These are phyloP conservation scores for Plasmodium vinckei DNA, from an alignment of 169 alveolate species.

Conservation along the genomic window DNA sequence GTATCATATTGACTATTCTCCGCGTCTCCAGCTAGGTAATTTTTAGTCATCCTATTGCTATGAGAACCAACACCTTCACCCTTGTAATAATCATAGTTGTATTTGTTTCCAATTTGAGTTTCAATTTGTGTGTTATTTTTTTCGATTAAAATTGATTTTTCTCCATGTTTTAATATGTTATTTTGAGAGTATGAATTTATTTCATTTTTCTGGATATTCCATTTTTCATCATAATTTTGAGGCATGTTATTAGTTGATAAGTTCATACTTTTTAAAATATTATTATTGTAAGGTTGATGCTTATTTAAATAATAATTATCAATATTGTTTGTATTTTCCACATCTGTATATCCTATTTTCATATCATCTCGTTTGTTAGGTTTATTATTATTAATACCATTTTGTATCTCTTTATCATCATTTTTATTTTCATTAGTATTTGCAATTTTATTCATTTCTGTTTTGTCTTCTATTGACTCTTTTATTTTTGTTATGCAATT, in stretches of 20 bases:
- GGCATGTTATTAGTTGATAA: conserved; percentile 19
- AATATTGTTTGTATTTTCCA: conserved; percentile 29
- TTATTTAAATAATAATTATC: conserved; percentile 31
- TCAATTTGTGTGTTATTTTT: not conserved
- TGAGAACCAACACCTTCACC: not conserved
- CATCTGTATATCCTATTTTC: conserved; percentile 58
- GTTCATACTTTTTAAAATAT: conserved; percentile 1
- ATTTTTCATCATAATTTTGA: conserved; percentile 3
- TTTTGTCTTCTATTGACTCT: conserved; percentile 33
- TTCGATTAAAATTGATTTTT: conserved; percentile 8
- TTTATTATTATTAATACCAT: not conserved
- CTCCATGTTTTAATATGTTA: not conserved
- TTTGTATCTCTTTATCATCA: not conserved
- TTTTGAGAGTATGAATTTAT: conserved; percentile 16
- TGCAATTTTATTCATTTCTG: not conserved
- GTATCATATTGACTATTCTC: not conserved
- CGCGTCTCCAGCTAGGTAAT: not conserved
- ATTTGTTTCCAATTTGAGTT: not conserved
- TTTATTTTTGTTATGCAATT: conserved; percentile 55
- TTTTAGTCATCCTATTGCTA: not conserved
- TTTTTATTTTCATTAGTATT: not conserved
- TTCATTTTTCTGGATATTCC: conserved; percentile 3
- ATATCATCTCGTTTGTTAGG: conserved; percentile 41
- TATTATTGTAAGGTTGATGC: conserved; percentile 22
- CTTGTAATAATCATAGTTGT: not conserved